These are phyloP conservation scores for Pythium myriotylum DNA, from an alignment of 352 stramenopile genomes.

Conservation along the genomic window DNA sequence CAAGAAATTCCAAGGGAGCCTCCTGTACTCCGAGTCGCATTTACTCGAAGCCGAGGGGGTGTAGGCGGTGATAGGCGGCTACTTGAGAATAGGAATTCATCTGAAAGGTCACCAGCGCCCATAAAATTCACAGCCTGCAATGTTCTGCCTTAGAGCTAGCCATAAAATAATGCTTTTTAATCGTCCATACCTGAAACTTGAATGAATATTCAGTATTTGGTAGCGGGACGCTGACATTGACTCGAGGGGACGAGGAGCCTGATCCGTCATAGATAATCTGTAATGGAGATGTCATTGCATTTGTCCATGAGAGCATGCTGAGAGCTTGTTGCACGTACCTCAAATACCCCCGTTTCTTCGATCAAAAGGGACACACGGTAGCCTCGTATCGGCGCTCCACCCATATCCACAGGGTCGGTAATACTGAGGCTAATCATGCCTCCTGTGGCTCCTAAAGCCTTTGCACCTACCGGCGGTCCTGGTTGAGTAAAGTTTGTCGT, in stretches of 20 bases:
- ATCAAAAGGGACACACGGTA: constrained; percentile 34
- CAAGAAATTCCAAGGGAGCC: constrained; percentile 41
- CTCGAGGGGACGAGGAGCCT: constrained; percentile 17
- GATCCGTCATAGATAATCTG: constrained; percentile 39
- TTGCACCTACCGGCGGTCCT: constrained; percentile 28
- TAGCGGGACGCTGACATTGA: constrained; percentile 41
- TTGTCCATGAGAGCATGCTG: too few relatives aligned
- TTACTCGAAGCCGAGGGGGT: constrained; percentile 37
- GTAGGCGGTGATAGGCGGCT: constrained; percentile 40
- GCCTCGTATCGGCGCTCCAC: constrained; percentile 39
- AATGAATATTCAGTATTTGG: constrained; percentile 42
- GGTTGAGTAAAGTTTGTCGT: constrained; percentile 50
- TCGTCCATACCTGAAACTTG: constrained; percentile 29
- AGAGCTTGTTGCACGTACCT: constrained; percentile 4
- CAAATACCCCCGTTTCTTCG: constrained; percentile 1
- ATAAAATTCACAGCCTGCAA: constrained; percentile 49
- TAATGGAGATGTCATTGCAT: background rate
- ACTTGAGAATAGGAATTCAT: constrained; percentile 36
- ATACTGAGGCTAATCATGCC: constrained; percentile 47
- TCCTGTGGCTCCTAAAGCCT: constrained; percentile 39
- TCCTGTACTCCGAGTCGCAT: constrained; percentile 28
- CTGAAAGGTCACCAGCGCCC: constrained; percentile 35
- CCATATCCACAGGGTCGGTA: constrained; percentile 35
- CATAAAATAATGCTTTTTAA: too few relatives aligned
- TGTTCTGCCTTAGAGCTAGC: too few relatives aligned